Conservation (phyloP, 2,329 filamentous ascomycete genomes). For the Hymenoscyphus scutula region DNA sequence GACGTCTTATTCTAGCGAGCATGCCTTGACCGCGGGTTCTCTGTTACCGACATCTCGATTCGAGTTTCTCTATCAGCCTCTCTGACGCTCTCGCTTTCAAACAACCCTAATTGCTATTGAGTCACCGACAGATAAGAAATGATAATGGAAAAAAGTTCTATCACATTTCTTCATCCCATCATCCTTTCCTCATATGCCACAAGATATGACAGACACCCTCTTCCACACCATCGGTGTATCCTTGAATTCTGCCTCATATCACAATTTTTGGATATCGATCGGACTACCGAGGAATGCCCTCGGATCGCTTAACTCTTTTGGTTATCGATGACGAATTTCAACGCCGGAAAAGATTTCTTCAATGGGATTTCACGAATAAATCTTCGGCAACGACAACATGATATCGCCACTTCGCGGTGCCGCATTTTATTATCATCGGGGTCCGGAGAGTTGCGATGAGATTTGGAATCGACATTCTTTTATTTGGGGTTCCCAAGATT, state of each 20-base stretch:
- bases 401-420: not conserved
- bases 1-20: not conserved
- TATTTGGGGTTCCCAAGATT: too few relatives aligned
- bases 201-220: not conserved
- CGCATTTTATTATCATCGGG: not conserved
- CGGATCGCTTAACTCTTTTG: not conserved
- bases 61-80: not conserved
- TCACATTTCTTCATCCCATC: conserved; percentile 5
- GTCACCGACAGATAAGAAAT: not conserved
- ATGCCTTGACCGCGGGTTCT: not conserved
- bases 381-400: not conserved
- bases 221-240: not conserved
- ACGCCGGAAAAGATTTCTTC: not conserved
- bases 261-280: not conserved
- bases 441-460: not conserved
- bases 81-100: not conserved
- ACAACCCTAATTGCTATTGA: not conserved
- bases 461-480: not conserved
- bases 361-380: not conserved
- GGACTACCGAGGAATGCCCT: not conserved
- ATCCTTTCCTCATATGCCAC: not conserved
- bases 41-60: not conserved
- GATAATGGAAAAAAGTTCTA: not conserved
- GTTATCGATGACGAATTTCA: not conserved
- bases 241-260: not conserved